phyloP scores from a whole-genome alignment of 352 stramenopile genomes.

The Phytophthora crassamura region DNA sequence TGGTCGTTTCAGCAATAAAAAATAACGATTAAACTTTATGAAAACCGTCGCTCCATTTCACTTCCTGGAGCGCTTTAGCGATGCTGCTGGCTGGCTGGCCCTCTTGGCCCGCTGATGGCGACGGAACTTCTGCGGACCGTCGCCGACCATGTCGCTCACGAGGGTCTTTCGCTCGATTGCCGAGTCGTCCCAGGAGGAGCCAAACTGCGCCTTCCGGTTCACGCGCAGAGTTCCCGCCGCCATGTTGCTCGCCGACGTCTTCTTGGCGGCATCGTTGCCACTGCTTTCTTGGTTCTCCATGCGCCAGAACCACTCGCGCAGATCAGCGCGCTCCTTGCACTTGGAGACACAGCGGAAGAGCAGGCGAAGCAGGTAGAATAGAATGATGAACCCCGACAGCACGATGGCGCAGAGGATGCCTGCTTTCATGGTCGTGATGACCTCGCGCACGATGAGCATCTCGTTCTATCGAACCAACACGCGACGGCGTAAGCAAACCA shows the following conservation, averaged over 20 bases:
- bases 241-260: conserved; percentile 9
- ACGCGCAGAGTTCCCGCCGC: conserved; percentile 49
- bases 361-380: conserved; percentile 74
- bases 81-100: conserved; percentile 23
- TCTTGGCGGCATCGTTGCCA: conserved; percentile 7
- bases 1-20: conserved; percentile 20
- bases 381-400: conserved; percentile 74
- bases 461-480: conserved; percentile 55
- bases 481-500: not conserved
- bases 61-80: conserved; percentile 32
- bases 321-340: conserved; percentile 74
- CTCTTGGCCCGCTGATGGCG: conserved; percentile 41
- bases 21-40: conserved; percentile 19
- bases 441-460: conserved; percentile 77
- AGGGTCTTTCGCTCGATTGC: conserved; percentile 84
- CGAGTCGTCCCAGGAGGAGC: conserved; percentile 78
- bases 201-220: conserved; percentile 81
- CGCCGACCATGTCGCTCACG: conserved; percentile 63
- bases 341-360: conserved; percentile 74
- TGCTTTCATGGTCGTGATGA: conserved; percentile 90
- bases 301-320: conserved; percentile 82
- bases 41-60: conserved; percentile 16
- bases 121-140: conserved; percentile 45
- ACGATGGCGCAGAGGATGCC: conserved; percentile 78
- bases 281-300: conserved; percentile 47